A percentile compares a stretch with the other conserved stretches of the same genome.
Evolutionary conservation across 176 grass and related monocot genomes (phyloP).

Genomic region (Oryza meridionalis): DNA sequence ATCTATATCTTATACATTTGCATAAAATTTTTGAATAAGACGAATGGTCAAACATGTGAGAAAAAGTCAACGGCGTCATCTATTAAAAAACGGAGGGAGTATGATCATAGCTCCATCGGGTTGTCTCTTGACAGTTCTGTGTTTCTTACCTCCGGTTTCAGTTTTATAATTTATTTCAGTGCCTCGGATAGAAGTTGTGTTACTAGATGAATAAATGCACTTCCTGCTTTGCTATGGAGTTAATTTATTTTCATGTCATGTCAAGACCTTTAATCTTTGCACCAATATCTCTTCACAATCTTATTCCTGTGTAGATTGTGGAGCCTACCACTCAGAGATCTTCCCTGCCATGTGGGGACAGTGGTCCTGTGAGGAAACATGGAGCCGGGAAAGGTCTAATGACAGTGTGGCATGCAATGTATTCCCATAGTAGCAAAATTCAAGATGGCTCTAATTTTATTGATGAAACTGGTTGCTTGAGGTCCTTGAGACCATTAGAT

Average conservation of each 20-base stretch:
- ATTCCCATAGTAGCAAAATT: slow-evolving; percentile 57
- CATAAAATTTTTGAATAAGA: no score
- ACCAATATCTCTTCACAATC: not conserved
- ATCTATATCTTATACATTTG: no score
- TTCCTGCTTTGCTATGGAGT: slow-evolving; percentile 1
- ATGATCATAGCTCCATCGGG: slow-evolving; percentile 13
- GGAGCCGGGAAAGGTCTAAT: slow-evolving; percentile 97
- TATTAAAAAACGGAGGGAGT: no score
- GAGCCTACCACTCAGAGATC: slow-evolving; percentile 31
- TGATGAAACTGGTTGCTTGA: slow-evolving; percentile 65
- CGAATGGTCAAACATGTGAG: no score
- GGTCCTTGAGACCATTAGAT: slow-evolving; percentile 54
- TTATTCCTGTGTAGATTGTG: slow-evolving; percentile 45
- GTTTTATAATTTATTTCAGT: slow-evolving; percentile 27
- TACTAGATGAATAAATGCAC: slow-evolving; percentile 5
- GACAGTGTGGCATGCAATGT: slow-evolving; percentile 90
- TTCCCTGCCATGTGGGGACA: slow-evolving; percentile 21
- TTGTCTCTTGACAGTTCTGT: slow-evolving; percentile 25
- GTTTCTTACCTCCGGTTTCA: not conserved
- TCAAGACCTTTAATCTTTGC: slow-evolving; percentile 5
- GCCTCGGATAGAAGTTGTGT: not conserved
- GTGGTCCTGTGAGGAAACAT: slow-evolving; percentile 67
- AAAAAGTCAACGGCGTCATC: no score
- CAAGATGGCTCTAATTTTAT: slow-evolving; percentile 56
- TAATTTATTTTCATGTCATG: slow-evolving; percentile 22